These are phyloP conservation scores for Monilinia fructicola DNA, from an alignment of 2,329 filamentous ascomycete species.

Conservation along the genomic window DNA sequence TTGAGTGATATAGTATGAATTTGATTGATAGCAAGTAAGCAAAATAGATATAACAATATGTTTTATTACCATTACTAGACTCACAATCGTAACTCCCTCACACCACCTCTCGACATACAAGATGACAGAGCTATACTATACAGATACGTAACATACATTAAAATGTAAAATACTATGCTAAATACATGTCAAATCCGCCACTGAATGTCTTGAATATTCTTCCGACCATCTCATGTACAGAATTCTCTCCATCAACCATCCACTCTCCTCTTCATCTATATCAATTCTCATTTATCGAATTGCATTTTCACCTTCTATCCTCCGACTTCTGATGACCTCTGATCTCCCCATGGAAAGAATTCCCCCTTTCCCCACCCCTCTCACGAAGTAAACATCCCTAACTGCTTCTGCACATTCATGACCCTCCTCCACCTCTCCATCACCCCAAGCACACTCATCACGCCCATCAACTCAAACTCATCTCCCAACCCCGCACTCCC, in stretches of 20 bases:
- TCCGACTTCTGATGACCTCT: not conserved
- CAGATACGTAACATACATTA: slow-evolving; percentile 11
- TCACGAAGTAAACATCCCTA: slow-evolving; percentile 24
- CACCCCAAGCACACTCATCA: slow-evolving; percentile 33
- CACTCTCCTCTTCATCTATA: not conserved
- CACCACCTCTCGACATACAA: no score
- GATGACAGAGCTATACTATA: no score
- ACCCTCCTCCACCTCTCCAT: slow-evolving; percentile 34
- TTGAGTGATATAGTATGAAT: no score
- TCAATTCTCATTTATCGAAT: not conserved
- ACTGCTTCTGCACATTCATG: slow-evolving; percentile 25
- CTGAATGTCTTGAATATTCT: not conserved
- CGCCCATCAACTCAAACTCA: slow-evolving; percentile 35
- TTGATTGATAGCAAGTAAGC: no score
- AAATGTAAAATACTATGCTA: slow-evolving; percentile 2
- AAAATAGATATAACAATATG: no score
- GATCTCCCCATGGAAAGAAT: no score
- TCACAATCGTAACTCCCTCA: not conserved
- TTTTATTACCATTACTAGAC: not conserved
- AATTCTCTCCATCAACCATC: not conserved
- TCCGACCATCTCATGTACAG: slow-evolving; percentile 4
- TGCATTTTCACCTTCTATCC: not conserved
- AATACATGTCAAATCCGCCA: slow-evolving; percentile 11
- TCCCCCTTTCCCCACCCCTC: not conserved
- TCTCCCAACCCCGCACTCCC: slow-evolving; percentile 30